Evolutionary conservation across 2,329 filamentous ascomycete species (phyloP), one percentile per base, ranked within the genome.

Genomic region (Pestalotiopsis sp.): DNA sequence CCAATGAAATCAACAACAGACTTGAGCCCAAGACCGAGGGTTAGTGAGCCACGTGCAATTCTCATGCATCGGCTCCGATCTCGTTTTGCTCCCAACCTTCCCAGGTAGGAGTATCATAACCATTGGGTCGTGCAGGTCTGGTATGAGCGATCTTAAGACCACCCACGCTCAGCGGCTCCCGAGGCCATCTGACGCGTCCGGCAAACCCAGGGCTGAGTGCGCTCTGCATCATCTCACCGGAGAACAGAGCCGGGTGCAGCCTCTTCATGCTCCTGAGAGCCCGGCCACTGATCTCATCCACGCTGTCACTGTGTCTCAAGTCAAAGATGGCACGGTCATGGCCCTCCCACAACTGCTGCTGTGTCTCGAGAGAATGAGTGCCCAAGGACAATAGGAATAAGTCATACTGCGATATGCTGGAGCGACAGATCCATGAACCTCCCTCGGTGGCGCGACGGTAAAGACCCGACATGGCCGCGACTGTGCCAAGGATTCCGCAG

Each of bases 61-160:
- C 27, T 62, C 36, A 62, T 36, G 31, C 84, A 85, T 67, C 82
- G 17, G 25, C 13, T 27, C 27, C 20, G n/a, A 68, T 72, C 66
- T 82, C 80, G 66, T 78, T 76, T 62, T 81, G 79, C 17, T 85
- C 84, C 71, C 83, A 85, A 31, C 85, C 83, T 67, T 88, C 84
- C 78, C 89, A 91, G 52, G 82, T 82, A 17, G 88, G 85, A 72
- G 83, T 82, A 31, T 91, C 90, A 67, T 86, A 85, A 12, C 88
- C 89, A 66, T 87, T 88, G 23, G 82, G 83, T 60, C 81, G 78
- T 57, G 82, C 81, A 2, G 81, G 78, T 66, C 82, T 74, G 73
- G 77, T 77, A 73, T 85, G 83, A n/a, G 83, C 79, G 36, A 86
- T 77, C 17, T 79, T 77, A 23, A 87, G 69, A 2, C 85, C 78